These are phyloP conservation scores for Sonneratia alba DNA, from an alignment of 345 rosid species.

Conservation along the genomic window DNA sequence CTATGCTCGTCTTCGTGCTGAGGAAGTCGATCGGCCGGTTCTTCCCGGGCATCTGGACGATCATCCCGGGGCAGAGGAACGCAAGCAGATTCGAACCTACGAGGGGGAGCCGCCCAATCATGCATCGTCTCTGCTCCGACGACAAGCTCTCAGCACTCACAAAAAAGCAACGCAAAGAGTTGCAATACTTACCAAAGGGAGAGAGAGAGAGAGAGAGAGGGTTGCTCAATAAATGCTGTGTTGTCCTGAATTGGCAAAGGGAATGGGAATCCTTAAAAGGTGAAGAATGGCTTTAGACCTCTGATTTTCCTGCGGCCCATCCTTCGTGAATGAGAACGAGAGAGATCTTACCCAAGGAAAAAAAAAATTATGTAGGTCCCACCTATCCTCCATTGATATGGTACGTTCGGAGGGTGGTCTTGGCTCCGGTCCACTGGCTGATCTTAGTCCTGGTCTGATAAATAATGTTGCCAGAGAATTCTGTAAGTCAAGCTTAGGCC, in stretches of 20 bases:
- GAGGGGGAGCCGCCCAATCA: constrained; percentile 82
- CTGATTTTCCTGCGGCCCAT: background rate
- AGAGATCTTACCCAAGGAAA: too few relatives aligned
- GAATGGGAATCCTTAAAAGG: background rate
- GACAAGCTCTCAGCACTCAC: background rate
- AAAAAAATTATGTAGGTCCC: too few relatives aligned
- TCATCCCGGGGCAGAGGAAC: constrained; percentile 66
- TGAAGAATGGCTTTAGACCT: background rate
- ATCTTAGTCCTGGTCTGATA: too few relatives aligned
- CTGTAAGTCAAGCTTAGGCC: too few relatives aligned
- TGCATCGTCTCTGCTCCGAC: constrained; percentile 25
- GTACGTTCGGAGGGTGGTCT: too few relatives aligned
- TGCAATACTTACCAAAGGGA: background rate
- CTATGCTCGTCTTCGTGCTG: constrained; percentile 81
- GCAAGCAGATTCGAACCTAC: constrained; percentile 83
- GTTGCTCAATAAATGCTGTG: background rate
- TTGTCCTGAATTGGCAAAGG: background rate
- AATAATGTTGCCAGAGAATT: too few relatives aligned
- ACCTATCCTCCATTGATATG: too few relatives aligned
- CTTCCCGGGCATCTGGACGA: constrained; percentile 70
- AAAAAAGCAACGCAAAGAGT: constrained; percentile 1
- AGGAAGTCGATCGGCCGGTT: constrained; percentile 55
- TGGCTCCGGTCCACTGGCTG: too few relatives aligned
- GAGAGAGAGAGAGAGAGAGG: background rate
- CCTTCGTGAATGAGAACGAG: too few relatives aligned